Evolutionary conservation across 257 asterid genomes (phyloP), one percentile per base, ranked within the genome.

Genomic region (Nicotiana undulata): DNA sequence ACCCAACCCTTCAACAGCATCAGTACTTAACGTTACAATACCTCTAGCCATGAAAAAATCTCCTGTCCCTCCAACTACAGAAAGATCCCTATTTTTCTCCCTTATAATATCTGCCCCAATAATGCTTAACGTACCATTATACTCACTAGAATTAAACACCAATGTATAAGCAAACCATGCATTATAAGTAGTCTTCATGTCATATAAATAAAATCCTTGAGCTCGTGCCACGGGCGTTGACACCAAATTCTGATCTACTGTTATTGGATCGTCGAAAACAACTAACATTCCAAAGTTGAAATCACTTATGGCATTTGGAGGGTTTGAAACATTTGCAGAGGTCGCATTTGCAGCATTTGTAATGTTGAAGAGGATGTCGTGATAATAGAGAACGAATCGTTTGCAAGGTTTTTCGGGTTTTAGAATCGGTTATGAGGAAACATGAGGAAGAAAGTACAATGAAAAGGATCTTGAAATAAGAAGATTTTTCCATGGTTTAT

Each of bases 141-240:
- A 82, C 9, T 90, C 88, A 15, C 84, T 82, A 4, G 93, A 85
- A 77, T 92, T 89, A 72, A 92, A 90, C 5, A 87, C 10, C 81
- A 92, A 80, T 16, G 92, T 92, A 77, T 86, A 92, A 1, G 94
- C 94, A 82, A 92, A 92, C 93, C 94, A 92, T 6, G 97, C 92
- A 37, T 83, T 84, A 26, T 31, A 85, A 6, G 56, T 13, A 1
- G 56, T 58, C 80, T 89, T 90, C 86, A 79, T 84, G 76, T 90
- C 88, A 63, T 92, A 92, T 75, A 92, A 89, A 83, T 92, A 90
- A 51, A 92, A 88, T 3, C 97, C 94, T 34, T 90, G 92, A 0
- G 92, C 97, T 24, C 90, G 86, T 0, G 90, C 94, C 0, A 75
- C 78, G 1, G 91, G 89, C 1, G 89, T 81, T 9, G 94, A 89